Conservation (phyloP, 2,329 filamentous ascomycete species). For the Penicillium aurantiogriseum region DNA sequence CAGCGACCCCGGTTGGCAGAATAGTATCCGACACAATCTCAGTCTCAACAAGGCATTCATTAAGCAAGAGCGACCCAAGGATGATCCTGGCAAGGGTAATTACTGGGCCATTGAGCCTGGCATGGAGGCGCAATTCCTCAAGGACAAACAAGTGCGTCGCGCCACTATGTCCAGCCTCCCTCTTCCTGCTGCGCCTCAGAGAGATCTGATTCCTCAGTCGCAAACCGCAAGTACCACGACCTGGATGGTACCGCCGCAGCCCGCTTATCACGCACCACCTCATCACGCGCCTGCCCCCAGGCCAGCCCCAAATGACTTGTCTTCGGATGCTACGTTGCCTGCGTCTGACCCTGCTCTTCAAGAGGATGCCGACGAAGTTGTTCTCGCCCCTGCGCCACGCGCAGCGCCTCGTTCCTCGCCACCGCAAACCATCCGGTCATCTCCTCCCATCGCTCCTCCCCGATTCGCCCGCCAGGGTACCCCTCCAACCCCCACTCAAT, state of each 20-base stretch:
- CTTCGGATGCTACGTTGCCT: slow-evolving; percentile 75
- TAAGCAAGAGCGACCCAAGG: slow-evolving; percentile 93
- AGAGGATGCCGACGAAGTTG: slow-evolving; percentile 53
- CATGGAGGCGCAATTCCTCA: slow-evolving; percentile 84
- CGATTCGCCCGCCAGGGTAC: slow-evolving; percentile 64
- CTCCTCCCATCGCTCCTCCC: slow-evolving; percentile 72
- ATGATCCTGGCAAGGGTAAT: slow-evolving; percentile 95
- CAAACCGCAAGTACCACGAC: slow-evolving; percentile 34
- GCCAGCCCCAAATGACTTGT: slow-evolving; percentile 53
- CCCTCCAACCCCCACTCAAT: slow-evolving; percentile 65
- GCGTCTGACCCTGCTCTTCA: slow-evolving; percentile 64
- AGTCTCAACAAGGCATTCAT: slow-evolving; percentile 95
- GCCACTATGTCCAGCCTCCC: slow-evolving; percentile 47
- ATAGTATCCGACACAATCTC: slow-evolving; percentile 97
- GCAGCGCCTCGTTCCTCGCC: slow-evolving; percentile 47
- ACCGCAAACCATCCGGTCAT: slow-evolving; percentile 71
- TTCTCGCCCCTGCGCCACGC: slow-evolving; percentile 23
- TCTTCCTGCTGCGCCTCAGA: slow-evolving; percentile 34
- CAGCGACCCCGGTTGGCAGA: slow-evolving; percentile 91
- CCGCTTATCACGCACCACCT: slow-evolving; percentile 19
- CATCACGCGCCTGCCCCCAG: slow-evolving; percentile 22
- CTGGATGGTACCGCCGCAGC: slow-evolving; percentile 36
- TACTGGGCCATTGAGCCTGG: slow-evolving; percentile 95
- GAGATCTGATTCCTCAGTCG: slow-evolving; percentile 27
- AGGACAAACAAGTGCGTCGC: slow-evolving; percentile 67